Evolutionary conservation across 2,329 filamentous ascomycete species (phyloP), one percentile per base, ranked within the genome.

Genomic region (Aspergillus ibericus): DNA sequence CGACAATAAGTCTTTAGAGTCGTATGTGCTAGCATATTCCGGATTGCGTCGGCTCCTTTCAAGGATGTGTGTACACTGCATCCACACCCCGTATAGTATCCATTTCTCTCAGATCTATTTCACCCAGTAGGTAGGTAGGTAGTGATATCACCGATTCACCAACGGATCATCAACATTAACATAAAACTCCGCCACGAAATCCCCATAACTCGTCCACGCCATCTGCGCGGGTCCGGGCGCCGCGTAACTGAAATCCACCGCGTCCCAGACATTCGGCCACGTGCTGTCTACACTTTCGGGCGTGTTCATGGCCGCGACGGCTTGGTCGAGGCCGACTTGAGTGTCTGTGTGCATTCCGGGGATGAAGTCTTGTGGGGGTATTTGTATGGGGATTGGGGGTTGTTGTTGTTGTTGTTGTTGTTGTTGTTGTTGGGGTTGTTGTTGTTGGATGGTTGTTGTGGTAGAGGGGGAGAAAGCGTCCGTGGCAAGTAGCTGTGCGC

Each of bases 191-290:
- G 64, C 68, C 8, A 72, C 65, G 38, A 72, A 71, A 22, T 56
- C 68, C 38, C 68, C 65, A 49, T 72, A 72, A 27, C 63, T 70
- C 27, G 63, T 44, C 70, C 70, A 72, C 1, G 69, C 65, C 25
- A 59, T 59, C 50, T 68, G 38, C 16, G 20, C 61, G 5, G 55
- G 44, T 16, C 53, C 63, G 0, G 62, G 13, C 0, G 57, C 56
- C 5, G 59, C 25, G 13, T 53, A 49, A 1, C 44, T 58, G 25
- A 63, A 63, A 55, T 70, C 68, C 29, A 71, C 61, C 5, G 63
- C 59, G 38, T 70, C 69, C 68, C 69, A 70, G 7, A 70, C 63
- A 56, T 60, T 65, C 0, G 66, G 63, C 63, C 64, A 70, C 4
- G 58, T 50, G 32, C 59, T n/a, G 18, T 40, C 58, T 36, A 49